These are phyloP conservation scores for Pythium pyrilobum DNA, from an alignment of 352 stramenopile genomes.

Conservation along the genomic window DNA sequence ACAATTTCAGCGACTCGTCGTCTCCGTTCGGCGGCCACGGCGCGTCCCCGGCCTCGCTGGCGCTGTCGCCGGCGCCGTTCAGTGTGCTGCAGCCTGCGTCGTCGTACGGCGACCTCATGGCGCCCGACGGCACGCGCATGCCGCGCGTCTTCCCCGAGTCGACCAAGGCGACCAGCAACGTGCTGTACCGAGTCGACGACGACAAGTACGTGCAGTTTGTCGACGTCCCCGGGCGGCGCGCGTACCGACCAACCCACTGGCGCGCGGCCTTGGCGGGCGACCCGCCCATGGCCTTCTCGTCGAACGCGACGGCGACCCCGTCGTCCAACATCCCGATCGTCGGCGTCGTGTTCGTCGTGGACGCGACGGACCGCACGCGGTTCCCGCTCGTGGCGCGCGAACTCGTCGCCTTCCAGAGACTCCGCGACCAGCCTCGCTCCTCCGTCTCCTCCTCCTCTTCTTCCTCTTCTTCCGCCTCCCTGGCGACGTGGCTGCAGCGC, in stretches of 20 bases:
- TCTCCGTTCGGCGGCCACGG: too few relatives aligned
- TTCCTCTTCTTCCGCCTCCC: background rate
- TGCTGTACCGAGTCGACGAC: conserved; percentile 30
- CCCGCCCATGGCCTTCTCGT: background rate
- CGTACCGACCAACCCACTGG: conserved; percentile 15
- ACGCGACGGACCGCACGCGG: conserved; percentile 33
- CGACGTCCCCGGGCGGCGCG: conserved; percentile 34
- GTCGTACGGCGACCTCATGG: conserved; percentile 2
- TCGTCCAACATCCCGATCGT: conserved; percentile 27
- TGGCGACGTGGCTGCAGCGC: conserved; percentile 18
- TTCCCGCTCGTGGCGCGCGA: conserved; percentile 49
- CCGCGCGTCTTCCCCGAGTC: conserved; percentile 3
- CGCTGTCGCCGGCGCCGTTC: background rate
- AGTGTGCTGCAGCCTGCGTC: background rate
- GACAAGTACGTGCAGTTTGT: conserved; percentile 44
- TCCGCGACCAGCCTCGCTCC: conserved; percentile 21
- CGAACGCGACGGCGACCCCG: background rate
- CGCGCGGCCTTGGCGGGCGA: background rate
- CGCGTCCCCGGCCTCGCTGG: background rate
- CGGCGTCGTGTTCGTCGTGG: conserved; percentile 46
- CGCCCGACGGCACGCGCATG: conserved; percentile 1
- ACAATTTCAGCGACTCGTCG: background rate
- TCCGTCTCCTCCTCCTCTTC: background rate
- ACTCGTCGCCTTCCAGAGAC: conserved; percentile 41
- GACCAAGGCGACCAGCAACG: background rate